Evolutionary conservation across 768 basidiomycete genomes (phyloP).

Genomic region (Tephrocybe rancida): DNA sequence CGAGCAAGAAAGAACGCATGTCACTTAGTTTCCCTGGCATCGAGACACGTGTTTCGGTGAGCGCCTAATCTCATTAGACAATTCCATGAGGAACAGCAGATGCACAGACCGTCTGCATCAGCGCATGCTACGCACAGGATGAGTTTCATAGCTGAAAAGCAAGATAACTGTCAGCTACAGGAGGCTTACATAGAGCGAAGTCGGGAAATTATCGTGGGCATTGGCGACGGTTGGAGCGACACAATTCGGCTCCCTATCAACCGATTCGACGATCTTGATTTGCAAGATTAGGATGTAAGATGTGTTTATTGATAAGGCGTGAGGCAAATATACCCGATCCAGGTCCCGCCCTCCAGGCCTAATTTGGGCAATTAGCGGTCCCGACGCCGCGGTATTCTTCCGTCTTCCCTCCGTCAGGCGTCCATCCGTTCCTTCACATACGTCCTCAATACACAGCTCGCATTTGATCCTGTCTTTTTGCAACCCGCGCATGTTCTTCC

Average conservation of each 20-base stretch:
- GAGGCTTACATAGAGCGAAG: too few species aligned
- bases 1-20: neutral
- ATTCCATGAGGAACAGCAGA: too few species aligned
- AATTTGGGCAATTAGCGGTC: neutral
- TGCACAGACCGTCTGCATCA: too few species aligned
- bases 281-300: neutral
- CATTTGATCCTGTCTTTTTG: conserved; percentile 32
- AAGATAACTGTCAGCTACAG: too few species aligned
- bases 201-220: too few species aligned
- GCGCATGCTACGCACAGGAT: too few species aligned
- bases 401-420: neutral
- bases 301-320: neutral
- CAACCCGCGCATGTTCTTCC: conserved; percentile 59
- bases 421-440: conserved; percentile 25
- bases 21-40: neutral
- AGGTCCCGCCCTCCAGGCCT: neutral
- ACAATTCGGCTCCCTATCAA: too few species aligned
- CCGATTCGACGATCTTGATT: too few species aligned
- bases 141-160: too few species aligned
- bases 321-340: neutral
- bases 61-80: neutral
- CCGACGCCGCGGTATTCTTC: too few species aligned
- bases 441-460: conserved; percentile 30
- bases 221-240: too few species aligned
- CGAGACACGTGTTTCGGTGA: conserved; percentile 11